phyloP scores from a whole-genome alignment of 75 land plant genomes.

The Pseudotsuga menziesii region DNA sequence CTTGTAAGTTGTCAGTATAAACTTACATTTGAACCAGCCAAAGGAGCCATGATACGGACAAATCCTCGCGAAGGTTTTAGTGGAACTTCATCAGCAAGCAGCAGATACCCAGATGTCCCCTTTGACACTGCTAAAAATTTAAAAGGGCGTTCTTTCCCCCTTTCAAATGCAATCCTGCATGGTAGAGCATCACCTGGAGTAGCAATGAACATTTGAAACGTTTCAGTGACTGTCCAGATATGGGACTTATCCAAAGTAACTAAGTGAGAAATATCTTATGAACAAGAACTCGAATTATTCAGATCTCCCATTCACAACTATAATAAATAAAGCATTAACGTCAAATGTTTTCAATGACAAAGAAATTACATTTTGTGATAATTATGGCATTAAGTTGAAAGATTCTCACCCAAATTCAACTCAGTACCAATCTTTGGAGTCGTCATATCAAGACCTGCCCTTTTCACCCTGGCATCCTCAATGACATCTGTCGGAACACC shows the following conservation, averaged over 20 bases:
- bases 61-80: constrained; percentile 51
- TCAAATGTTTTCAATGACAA: neutral
- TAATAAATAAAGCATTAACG: neutral
- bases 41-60: constrained; percentile 86
- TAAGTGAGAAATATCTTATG: neutral
- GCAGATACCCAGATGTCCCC: constrained; percentile 71
- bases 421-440: constrained; percentile 73
- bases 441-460: constrained; percentile 36
- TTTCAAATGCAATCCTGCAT: constrained; percentile 96
- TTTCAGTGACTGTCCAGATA: neutral
- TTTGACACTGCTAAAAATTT: constrained; percentile 48
- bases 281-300: neutral
- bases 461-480: constrained; percentile 32
- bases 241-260: neutral
- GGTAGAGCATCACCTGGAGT: constrained; percentile 69
- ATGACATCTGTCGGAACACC: constrained; percentile 23
- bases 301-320: neutral
- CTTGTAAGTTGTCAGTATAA: neutral
- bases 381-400: neutral
- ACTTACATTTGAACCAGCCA: constrained; percentile 91
- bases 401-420: constrained; percentile 64
- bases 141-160: constrained; percentile 89
- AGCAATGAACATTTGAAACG: constrained; percentile 7
- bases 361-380: neutral
- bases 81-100: constrained; percentile 73